Conservation (phyloP, 768 basidiomycete genomes). For the Boletus speciosus region DNA sequence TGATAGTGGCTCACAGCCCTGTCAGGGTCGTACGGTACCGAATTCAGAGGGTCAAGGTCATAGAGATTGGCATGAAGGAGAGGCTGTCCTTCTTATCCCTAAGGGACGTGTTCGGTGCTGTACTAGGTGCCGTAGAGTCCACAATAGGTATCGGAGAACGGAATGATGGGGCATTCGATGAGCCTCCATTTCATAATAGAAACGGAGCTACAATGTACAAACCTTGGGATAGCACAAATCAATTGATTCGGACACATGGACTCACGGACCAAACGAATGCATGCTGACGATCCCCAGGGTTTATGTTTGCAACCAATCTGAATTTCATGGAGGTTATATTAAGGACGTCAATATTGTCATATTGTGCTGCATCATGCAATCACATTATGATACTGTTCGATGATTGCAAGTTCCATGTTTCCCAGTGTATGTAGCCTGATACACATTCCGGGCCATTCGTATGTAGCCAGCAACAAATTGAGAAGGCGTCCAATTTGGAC, state of each 20-base stretch:
- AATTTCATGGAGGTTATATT: too few relatives aligned
- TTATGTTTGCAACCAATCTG: too few relatives aligned
- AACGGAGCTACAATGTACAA: too few relatives aligned
- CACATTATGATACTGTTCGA: too few relatives aligned
- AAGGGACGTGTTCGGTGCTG: neutral
- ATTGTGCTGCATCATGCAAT: too few relatives aligned
- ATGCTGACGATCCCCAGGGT: constrained; percentile 38
- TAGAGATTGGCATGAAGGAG: too few relatives aligned
- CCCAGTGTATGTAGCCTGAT: neutral
- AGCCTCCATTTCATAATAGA: too few relatives aligned
- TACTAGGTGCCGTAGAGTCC: constrained; percentile 8
- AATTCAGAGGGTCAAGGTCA: neutral
- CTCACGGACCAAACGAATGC: constrained; percentile 17
- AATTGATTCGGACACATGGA: too few relatives aligned
- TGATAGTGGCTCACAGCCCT: constrained; percentile 37
- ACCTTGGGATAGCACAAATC: too few relatives aligned
- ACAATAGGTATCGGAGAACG: constrained; percentile 11
- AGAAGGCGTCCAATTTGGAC: neutral
- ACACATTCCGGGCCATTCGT: neutral
- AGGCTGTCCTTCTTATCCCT: constrained; percentile 8
- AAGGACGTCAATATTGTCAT: too few relatives aligned
- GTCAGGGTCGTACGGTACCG: constrained; percentile 48
- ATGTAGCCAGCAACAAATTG: neutral
- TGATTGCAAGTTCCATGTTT: too few relatives aligned
- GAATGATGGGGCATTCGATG: constrained; percentile 35